Evolutionary conservation across 2,329 filamentous ascomycete species (phyloP).

Genomic region (Aspergillus sergii): DNA sequence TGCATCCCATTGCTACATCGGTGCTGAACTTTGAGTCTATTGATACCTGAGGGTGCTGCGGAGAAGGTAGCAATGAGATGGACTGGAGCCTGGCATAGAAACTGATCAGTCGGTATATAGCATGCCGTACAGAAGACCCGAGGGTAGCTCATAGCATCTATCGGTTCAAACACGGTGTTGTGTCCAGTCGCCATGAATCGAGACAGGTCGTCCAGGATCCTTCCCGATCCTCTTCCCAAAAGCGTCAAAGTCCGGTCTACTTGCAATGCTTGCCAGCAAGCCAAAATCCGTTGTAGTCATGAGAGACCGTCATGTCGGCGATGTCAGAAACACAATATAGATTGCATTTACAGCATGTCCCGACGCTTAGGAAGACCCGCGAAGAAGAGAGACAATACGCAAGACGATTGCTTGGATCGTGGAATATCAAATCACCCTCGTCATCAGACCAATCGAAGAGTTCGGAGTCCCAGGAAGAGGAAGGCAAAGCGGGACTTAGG

Average conservation of each 20-base stretch:
- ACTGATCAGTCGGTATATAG: not conserved
- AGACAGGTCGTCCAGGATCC: slow-evolving; percentile 4
- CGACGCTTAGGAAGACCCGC: slow-evolving; percentile 37
- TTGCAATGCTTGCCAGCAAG: slow-evolving; percentile 43
- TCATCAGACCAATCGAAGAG: slow-evolving; percentile 12
- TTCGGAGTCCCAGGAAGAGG: slow-evolving; percentile 14
- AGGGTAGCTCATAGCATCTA: not conserved
- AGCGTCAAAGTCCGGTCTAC: slow-evolving; percentile 41
- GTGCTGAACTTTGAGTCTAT: not conserved
- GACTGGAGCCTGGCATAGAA: not conserved
- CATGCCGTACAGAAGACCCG: not conserved
- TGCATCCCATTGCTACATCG: slow-evolving; percentile 16
- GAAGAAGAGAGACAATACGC: slow-evolving; percentile 29
- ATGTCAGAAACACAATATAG: slow-evolving; percentile 38
- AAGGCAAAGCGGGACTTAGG: slow-evolving; percentile 12
- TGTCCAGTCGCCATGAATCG: slow-evolving; percentile 10
- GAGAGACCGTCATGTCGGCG: slow-evolving; percentile 38
- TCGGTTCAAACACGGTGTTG: not conserved
- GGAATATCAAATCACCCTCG: not conserved
- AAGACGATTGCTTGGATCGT: slow-evolving; percentile 2
- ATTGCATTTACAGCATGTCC: slow-evolving; percentile 40
- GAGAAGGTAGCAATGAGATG: slow-evolving; percentile 2
- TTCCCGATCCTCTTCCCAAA: slow-evolving; percentile 26
- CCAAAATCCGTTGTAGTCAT: slow-evolving; percentile 42
- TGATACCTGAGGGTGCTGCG: slow-evolving; percentile 1